Evolutionary conservation across 257 asterid species (phyloP), one percentile per base, ranked within the genome.

Genomic region (Solanum pinnatisectum): DNA sequence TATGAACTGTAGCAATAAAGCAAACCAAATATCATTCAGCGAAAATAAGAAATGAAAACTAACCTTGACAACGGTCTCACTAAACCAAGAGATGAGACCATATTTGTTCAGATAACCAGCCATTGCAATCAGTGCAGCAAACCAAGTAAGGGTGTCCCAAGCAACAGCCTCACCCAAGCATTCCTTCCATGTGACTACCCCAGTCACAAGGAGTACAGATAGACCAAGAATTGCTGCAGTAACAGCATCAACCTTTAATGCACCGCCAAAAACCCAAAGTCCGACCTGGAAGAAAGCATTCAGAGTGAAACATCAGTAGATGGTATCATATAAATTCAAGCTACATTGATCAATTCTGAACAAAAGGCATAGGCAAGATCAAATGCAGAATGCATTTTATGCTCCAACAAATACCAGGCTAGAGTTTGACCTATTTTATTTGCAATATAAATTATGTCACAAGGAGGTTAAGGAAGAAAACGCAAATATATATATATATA

Each of bases 121-220:
- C 99, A 97, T 97, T 44, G 99, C 99, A 92, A 97, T 96, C 49
- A 97, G 99, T 20, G 99, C 99, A 78, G 99, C 99, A 90, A 97
- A 96, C 99, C 99, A 97, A 16, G 99, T 97, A 65, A 97, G 98
- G 32, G 99, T 97, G 86, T 97, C 99, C 99, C 99, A 97, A n/a
- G 99, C 99, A 90, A 97, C 99, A 39, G 99, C 90, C 92, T 97
- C 99, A 81, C 98, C 96, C 81, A 97, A 90, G 92, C 99, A 97
- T 91, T 97, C 99, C 89, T 97, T 97, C 99, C 99, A 97, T 9
- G 98, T 94, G 83, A 97, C 99, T 3, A 97, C 99, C 42, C 99
- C 99, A 23, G 98, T 92, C 49, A 94, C 88, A 44, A 97, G 98
- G 88, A 97, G 99, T 87, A 96, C 96, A 6, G 98, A 91, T 81